Evolutionary conservation across 805 yeast genomes (phyloP), one percentile per base, ranked within the genome.

Genomic region (Lipomyces lipofer): DNA sequence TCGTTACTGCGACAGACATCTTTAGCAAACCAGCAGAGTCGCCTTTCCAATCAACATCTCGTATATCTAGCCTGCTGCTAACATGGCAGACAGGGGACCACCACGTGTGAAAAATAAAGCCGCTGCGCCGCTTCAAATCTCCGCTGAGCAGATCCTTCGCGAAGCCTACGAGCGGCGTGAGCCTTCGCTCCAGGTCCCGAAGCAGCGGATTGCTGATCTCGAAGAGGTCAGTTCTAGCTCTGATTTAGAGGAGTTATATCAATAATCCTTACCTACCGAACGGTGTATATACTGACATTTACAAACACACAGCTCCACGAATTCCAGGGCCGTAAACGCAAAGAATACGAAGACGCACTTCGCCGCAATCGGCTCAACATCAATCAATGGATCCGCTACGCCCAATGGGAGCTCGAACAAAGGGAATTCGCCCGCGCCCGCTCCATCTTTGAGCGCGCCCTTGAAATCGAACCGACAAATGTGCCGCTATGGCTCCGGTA

Each of bases 381-480:
- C 64, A 85, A 88, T 1, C 96, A 90, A 67, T 94, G 98, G 97
- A 77, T 88, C 67, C 75, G 97, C 52, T 94, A 92, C 69, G 98
- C 97, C 0, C 80, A 79, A 54, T 88, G 90, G 80, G 99, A 92
- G 69, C 68, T 84, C 3, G 86, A 85, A 4, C 92, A 88, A 63
- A 85, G 82, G 56, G 96, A 92, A 65, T 76, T 80, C 56, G 75
- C 80, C 17, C 75, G 97, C 21, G 96, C 95, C 0, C 74, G 98
- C 51, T 87, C 97, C 0, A 76, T 94, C 4, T 86, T 86, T 71
- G 99, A 92, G 68, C 75, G 98, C 48, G 95, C 96, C 0, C 67
- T 92, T 29, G 85, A 83, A 49, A 88, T 88, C 7, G 86, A 88
- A 64, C 79, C 81, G 13, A 80, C 83, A 27, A 82, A 85, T 66